A percentile compares a stretch with the other conserved stretches of the same genome.
phyloP scores from a whole-genome alignment of 2,329 filamentous ascomycete species.

The Verticillium nonalfalfae region DNA sequence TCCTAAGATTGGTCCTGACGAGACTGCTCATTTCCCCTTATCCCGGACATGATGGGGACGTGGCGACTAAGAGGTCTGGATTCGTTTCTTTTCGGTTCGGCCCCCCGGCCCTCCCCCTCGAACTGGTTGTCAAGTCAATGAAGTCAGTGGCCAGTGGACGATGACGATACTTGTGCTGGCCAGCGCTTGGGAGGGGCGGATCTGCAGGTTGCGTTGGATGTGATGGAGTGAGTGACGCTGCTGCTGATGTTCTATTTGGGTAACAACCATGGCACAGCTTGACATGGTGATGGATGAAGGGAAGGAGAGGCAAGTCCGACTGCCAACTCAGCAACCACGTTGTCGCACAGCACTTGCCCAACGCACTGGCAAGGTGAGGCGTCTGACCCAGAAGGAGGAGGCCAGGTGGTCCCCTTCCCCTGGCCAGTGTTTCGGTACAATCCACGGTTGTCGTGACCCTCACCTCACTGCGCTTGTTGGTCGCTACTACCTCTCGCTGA shows the following conservation, averaged over 20 bases:
- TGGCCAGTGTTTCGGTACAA: not conserved
- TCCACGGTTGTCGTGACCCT: not conserved
- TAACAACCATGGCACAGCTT: not conserved
- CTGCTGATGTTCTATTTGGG: too few species aligned
- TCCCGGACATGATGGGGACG: not conserved
- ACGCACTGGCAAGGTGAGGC: too few species aligned
- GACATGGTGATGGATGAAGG: not conserved
- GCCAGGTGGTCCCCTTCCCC: not conserved
- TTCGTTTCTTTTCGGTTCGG: not conserved
- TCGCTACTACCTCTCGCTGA: not conserved
- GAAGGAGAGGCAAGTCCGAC: too few species aligned
- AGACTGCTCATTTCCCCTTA: not conserved
- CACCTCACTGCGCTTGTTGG: not conserved
- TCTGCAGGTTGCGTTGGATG: not conserved
- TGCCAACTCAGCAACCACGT: not conserved
- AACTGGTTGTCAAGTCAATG: not conserved
- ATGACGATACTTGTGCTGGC: not conserved
- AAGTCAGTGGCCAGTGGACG: not conserved
- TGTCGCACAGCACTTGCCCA: too few species aligned
- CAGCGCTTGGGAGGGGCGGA: not conserved
- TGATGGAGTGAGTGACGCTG: too few species aligned
- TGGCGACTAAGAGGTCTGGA: not conserved
- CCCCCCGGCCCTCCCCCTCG: not conserved
- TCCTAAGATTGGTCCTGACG: conserved; percentile 1
- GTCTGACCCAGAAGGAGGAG: not conserved